A percentile compares a stretch with the other conserved stretches of the same genome.
Conservation (phyloP, 805 yeast genomes). For the Candida tallmaniae region DNA sequence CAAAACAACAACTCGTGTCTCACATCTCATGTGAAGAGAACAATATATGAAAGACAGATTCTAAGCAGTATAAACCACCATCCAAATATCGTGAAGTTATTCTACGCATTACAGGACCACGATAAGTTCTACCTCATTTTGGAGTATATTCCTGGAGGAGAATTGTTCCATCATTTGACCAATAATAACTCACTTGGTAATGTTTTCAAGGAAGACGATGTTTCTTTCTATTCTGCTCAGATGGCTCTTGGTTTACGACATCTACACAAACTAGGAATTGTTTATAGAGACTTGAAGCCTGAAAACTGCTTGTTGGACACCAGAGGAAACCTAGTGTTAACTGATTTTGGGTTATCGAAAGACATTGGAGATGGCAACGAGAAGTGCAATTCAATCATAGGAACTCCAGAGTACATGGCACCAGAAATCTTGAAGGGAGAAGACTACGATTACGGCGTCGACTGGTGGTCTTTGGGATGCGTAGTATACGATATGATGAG, state of each 20-base stretch:
- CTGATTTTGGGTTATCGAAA: conserved; percentile 43
- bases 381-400: conserved; percentile 31
- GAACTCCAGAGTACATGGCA: conserved; percentile 46
- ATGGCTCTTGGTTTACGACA: conserved; percentile 38
- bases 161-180: conserved; percentile 40
- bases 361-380: conserved; percentile 20
- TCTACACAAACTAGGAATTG: conserved; percentile 36
- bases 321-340: conserved; percentile 36
- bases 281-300: conserved; percentile 42
- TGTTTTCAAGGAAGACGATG: conserved; percentile 30
- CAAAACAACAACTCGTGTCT: conserved; percentile 12
- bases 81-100: conserved; percentile 41
- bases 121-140: conserved; percentile 39
- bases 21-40: conserved; percentile 28
- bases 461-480: conserved; percentile 47
- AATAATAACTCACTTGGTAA: conserved; percentile 18
- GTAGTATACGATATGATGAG: conserved; percentile 41
- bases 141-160: conserved; percentile 44
- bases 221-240: conserved; percentile 40
- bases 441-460: conserved; percentile 37
- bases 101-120: conserved; percentile 42
- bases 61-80: conserved; percentile 37
- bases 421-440: conserved; percentile 43
- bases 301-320: conserved; percentile 42
- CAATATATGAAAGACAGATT: conserved; percentile 38